Percentiles rank a stretch among this genome's conserved stretches.
phyloP scores from a whole-genome alignment of 75 land plant genomes.

The Sequoia sempervirens region DNA sequence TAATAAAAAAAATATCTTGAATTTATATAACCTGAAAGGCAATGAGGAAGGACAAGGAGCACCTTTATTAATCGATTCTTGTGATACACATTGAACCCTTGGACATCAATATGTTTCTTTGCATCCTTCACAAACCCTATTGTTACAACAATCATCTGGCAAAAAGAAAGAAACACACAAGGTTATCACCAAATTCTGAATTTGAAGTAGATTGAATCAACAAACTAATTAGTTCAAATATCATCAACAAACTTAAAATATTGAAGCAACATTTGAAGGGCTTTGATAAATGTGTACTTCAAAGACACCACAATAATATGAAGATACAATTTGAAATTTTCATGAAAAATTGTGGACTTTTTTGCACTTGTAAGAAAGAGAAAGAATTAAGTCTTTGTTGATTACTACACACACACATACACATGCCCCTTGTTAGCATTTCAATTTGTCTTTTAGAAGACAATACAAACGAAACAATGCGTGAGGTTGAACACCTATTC shows the following conservation, averaged over 20 bases:
- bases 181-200: not conserved
- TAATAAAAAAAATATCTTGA: not conserved
- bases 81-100: slow-evolving; percentile 96
- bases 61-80: slow-evolving; percentile 96
- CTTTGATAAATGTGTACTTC: not conserved
- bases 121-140: slow-evolving; percentile 98
- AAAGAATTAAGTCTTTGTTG: not conserved
- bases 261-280: not conserved
- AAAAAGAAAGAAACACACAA: not conserved
- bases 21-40: not conserved
- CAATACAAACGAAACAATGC: no score
- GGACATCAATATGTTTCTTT: slow-evolving; percentile 76
- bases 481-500: no score
- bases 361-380: not conserved
- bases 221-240: not conserved
- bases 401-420: not conserved
- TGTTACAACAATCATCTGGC: slow-evolving; percentile 67
- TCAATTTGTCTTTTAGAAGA: no score
- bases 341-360: not conserved
- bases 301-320: not conserved
- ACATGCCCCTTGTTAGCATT: no score
- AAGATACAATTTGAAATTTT: not conserved
- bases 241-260: not conserved
- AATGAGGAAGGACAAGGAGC: not conserved
- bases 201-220: not conserved